A percentile compares a stretch with the other conserved stretches of the same genome.
Conservation (phyloP, 2,329 filamentous ascomycete genomes). For the Hyphodiscus sp. region DNA sequence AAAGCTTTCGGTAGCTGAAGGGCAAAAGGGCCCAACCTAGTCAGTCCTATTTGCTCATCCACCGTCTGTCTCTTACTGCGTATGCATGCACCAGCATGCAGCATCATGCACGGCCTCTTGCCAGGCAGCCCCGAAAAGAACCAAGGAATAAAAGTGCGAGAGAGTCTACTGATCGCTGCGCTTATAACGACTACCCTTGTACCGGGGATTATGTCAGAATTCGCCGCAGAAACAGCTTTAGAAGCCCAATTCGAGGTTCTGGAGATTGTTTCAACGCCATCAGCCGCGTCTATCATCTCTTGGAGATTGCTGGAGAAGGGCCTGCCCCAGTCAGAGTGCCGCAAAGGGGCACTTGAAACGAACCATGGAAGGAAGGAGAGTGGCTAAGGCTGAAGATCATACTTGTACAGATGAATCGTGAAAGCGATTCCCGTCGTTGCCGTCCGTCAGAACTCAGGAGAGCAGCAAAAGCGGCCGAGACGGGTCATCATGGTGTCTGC, state of each 20-base stretch:
- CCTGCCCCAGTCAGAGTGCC: constrained; percentile 18
- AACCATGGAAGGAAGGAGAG: constrained; percentile 3
- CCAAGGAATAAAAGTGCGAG: background rate
- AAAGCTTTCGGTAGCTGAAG: constrained; percentile 10
- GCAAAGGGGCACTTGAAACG: constrained; percentile 12
- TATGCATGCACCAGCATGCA: constrained; percentile 10
- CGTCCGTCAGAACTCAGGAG: background rate
- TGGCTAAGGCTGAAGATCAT: constrained; percentile 19
- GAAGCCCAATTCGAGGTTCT: constrained; percentile 12
- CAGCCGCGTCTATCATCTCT: constrained; percentile 14
- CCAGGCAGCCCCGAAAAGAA: constrained; percentile 3
- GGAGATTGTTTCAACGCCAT: constrained; percentile 22
- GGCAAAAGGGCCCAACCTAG: constrained; percentile 1
- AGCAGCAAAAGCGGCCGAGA: background rate
- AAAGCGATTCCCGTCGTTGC: too few relatives aligned
- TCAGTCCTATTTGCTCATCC: background rate
- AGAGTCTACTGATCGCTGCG: constrained; percentile 3
- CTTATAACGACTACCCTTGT: constrained; percentile 12
- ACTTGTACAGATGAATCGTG: too few relatives aligned
- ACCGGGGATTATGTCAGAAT: constrained; percentile 9
- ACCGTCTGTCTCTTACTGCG: background rate
- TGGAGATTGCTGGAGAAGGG: constrained; percentile 19
- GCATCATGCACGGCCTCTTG: background rate
- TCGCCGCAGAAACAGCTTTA: constrained; percentile 14
- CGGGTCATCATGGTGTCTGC: background rate